These are phyloP conservation scores for Leishmania tarentolae DNA, from an alignment of 208 protist genomes.

Conservation along the genomic window DNA sequence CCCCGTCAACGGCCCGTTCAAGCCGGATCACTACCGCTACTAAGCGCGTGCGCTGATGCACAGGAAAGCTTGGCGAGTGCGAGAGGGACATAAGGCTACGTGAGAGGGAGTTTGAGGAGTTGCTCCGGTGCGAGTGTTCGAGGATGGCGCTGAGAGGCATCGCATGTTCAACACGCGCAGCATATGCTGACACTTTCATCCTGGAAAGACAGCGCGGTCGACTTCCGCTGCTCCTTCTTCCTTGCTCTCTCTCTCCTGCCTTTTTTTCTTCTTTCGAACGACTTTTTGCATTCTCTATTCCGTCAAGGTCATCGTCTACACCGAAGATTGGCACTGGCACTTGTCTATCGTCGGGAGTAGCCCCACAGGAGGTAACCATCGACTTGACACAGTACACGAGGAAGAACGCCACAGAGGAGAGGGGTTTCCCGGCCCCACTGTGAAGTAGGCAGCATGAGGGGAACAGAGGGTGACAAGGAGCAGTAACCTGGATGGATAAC, in stretches of 20 bases:
- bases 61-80: not conserved
- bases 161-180: not conserved
- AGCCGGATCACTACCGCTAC: slow-evolving; percentile 99
- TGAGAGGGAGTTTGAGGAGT: not conserved
- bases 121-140: no score
- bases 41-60: slow-evolving; percentile 64
- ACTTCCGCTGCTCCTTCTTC: not conserved
- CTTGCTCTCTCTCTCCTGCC: not conserved
- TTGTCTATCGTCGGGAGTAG: not conserved
- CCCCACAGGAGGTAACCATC: not conserved
- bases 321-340: not conserved
- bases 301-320: not conserved
- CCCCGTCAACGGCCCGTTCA: slow-evolving; percentile 97
- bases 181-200: not conserved
- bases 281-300: not conserved
- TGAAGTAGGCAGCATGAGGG: not conserved
- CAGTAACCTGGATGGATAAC: slow-evolving; percentile 19
- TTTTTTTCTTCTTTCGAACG: not conserved
- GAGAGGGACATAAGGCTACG: not conserved
- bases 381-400: not conserved
- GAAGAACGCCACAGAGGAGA: not conserved
- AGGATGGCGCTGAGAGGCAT: not conserved
- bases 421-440: not conserved
- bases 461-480: not conserved
- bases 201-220: not conserved